Evolutionary conservation across 2,329 filamentous ascomycete species (phyloP).

Genomic region (Trichoderma asperellum): DNA sequence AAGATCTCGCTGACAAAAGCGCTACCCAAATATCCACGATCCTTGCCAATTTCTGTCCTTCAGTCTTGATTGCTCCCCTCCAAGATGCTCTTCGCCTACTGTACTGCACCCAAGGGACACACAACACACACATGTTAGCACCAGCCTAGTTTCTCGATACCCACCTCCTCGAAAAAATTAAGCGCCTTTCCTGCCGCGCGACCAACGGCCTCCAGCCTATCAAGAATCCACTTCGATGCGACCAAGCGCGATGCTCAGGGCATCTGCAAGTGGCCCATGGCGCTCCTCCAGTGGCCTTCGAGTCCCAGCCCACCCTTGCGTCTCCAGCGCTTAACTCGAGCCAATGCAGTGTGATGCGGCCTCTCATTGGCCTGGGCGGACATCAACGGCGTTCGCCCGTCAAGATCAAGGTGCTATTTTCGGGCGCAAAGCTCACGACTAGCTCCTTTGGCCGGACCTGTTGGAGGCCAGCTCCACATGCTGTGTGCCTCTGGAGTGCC

Average conservation of each 20-base stretch:
- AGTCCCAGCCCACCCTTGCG: conserved; percentile 22
- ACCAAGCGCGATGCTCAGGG: conserved; percentile 8
- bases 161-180: conserved; percentile 11
- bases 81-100: neutral
- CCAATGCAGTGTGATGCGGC: conserved; percentile 28
- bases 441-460: conserved; percentile 4
- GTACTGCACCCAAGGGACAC: too few species aligned
- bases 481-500: neutral
- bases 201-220: conserved; percentile 20
- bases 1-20: conserved; percentile 3
- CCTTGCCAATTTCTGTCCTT: neutral
- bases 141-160: neutral
- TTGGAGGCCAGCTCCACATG: conserved; percentile 5
- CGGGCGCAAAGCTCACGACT: conserved; percentile 7
- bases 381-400: conserved; percentile 1
- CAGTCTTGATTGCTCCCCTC: neutral
- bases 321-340: conserved; percentile 24
- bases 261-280: conserved; percentile 16
- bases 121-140: neutral
- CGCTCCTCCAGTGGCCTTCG: conserved; percentile 22
- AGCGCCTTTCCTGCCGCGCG: conserved; percentile 26
- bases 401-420: conserved; percentile 27
- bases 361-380: conserved; percentile 17
- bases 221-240: conserved; percentile 17
- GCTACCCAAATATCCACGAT: neutral